Conservation (phyloP, 495 filamentous ascomycete species). For the Lentithecium fluviatile region DNA sequence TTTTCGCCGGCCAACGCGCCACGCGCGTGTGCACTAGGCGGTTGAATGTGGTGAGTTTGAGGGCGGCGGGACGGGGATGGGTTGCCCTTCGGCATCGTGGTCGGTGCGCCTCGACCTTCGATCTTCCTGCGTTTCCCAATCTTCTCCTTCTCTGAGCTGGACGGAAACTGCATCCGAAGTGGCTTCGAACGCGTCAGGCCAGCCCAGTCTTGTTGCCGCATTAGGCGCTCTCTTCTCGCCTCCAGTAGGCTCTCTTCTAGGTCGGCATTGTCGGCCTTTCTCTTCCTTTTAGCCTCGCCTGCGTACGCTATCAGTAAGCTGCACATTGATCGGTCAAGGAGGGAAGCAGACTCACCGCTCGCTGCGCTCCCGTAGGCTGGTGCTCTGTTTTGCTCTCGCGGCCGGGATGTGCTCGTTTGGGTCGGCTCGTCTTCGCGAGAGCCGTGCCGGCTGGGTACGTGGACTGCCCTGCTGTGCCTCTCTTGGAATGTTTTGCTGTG, state of each 20-base stretch:
- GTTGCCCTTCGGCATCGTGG: not conserved
- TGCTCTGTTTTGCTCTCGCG: not conserved
- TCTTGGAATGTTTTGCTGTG: slow-evolving; percentile 10
- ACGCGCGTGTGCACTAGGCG: slow-evolving; percentile 28
- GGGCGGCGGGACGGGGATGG: not conserved
- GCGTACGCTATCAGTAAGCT: not conserved
- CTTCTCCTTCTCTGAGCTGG: slow-evolving; percentile 29
- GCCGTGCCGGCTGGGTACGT: not conserved
- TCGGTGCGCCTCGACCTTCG: not conserved
- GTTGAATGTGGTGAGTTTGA: slow-evolving; percentile 4
- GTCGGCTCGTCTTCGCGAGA: not conserved
- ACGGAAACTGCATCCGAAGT: slow-evolving; percentile 32
- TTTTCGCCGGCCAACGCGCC: slow-evolving; percentile 23
- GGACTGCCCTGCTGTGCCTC: not conserved
- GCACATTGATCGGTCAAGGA: not conserved
- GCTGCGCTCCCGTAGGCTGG: not conserved
- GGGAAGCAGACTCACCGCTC: not conserved
- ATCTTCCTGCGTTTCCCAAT: slow-evolving; percentile 44
- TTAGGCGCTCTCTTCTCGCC: slow-evolving; percentile 33
- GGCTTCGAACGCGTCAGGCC: slow-evolving; percentile 34
- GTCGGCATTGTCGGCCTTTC: slow-evolving; percentile 1
- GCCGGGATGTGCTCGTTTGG: not conserved
- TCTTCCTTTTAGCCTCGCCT: slow-evolving; percentile 9
- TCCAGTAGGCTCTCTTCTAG: slow-evolving; percentile 26
- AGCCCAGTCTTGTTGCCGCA: slow-evolving; percentile 40